These are phyloP conservation scores for Cercospora citrullina DNA, from an alignment of 2,329 filamentous ascomycete genomes.

Conservation along the genomic window DNA sequence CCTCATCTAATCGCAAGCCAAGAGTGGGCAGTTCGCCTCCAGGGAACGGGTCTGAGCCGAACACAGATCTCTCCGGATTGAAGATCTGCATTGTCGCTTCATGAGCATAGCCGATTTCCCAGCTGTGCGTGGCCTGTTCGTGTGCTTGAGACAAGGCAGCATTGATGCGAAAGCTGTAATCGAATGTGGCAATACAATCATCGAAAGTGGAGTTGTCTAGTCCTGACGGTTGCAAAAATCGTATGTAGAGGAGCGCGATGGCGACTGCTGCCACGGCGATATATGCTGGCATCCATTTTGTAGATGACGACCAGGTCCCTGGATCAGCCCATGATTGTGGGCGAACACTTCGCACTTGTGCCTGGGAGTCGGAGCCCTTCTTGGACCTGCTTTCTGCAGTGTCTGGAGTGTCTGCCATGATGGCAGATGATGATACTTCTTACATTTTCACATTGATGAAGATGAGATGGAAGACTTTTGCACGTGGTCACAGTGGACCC, in stretches of 20 bases:
- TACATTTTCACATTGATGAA: conserved; percentile 7
- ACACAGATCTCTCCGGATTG: conserved; percentile 42
- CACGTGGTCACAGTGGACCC: neutral
- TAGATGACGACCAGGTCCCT: conserved; percentile 26
- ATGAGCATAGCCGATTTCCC: conserved; percentile 46
- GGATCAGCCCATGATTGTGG: conserved; percentile 28
- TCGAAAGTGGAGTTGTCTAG: conserved; percentile 26
- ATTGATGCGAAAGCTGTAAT: conserved; percentile 33
- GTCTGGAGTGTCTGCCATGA: neutral
- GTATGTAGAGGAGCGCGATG: conserved; percentile 25
- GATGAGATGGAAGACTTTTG: neutral
- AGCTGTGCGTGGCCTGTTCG: conserved; percentile 41
- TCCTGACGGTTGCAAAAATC: conserved; percentile 19
- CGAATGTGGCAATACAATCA: conserved; percentile 31
- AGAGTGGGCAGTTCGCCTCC: conserved; percentile 33
- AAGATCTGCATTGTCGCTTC: conserved; percentile 46
- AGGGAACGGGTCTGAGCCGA: conserved; percentile 41
- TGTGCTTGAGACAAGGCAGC: conserved; percentile 35
- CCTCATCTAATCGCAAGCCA: conserved; percentile 32
- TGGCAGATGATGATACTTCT: neutral
- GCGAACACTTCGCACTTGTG: neutral
- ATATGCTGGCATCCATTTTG: conserved; percentile 26
- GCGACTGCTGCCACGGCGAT: conserved; percentile 19
- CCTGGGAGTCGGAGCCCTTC: neutral
- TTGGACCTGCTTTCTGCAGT: neutral